Evolutionary conservation across 257 asterid genomes (phyloP).

Genomic region (Nicotiana tabacum): DNA sequence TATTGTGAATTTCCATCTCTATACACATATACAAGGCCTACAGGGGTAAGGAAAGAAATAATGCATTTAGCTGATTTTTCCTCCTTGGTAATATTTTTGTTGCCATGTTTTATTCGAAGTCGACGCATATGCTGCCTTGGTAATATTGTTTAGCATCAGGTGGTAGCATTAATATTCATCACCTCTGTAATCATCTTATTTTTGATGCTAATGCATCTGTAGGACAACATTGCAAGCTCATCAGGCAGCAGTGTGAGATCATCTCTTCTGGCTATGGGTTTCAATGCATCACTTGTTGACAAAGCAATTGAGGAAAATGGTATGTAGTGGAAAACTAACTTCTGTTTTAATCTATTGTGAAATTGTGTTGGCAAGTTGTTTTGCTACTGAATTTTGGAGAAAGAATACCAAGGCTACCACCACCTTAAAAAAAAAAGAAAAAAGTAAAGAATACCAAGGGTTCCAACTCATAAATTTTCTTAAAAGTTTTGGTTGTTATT

Average conservation of each 20-base stretch:
- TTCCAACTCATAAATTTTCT: background rate
- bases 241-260: conserved; percentile 59
- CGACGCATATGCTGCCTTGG: background rate
- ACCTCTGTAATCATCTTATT: background rate
- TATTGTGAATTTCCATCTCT: conserved; percentile 32
- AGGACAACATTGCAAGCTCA: conserved; percentile 75
- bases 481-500: background rate
- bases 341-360: conserved; percentile 6
- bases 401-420: background rate
- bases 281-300: conserved; percentile 62
- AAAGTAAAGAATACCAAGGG: background rate
- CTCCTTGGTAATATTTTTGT: conserved; percentile 2
- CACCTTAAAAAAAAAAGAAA: background rate
- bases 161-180: background rate
- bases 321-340: conserved; percentile 19
- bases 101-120: background rate
- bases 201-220: conserved; percentile 13
- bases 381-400: conserved; percentile 1
- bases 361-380: conserved; percentile 10
- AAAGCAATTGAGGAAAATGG: conserved; percentile 77
- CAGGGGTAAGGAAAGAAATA: conserved; percentile 32
- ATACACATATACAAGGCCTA: conserved; percentile 22
- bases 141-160: background rate
- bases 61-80: background rate
- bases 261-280: conserved; percentile 84